A percentile compares a stretch with the other conserved stretches of the same genome.
phyloP scores from a whole-genome alignment of 2,329 filamentous ascomycete genomes.

The Chaetothyriales sp. region DNA sequence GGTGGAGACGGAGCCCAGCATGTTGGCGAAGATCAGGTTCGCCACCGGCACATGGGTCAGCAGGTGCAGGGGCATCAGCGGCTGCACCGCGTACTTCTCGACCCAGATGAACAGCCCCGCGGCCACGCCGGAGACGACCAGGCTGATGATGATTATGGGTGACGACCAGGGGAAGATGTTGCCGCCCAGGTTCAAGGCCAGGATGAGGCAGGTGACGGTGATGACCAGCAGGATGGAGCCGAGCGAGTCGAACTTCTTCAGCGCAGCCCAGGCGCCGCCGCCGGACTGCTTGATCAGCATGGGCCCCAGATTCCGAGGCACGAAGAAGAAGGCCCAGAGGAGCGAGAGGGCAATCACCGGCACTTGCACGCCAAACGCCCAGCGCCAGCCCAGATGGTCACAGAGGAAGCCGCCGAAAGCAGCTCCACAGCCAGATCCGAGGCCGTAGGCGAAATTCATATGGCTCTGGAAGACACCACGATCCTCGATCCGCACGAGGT shows the following conservation, averaged over 20 bases:
- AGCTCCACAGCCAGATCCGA: conserved; percentile 36
- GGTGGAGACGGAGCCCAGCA: conserved; percentile 28
- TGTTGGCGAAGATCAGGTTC: conserved; percentile 37
- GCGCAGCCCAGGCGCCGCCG: conserved; percentile 32
- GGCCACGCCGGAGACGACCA: conserved; percentile 33
- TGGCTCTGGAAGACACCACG: conserved; percentile 56
- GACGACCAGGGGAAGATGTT: conserved; percentile 49
- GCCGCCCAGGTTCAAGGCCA: conserved; percentile 49
- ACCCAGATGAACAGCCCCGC: conserved; percentile 39
- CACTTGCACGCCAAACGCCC: conserved; percentile 53
- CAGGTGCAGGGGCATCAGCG: conserved; percentile 46
- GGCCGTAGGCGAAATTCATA: conserved; percentile 46
- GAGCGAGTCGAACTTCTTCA: conserved; percentile 42
- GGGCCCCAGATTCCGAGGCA: conserved; percentile 34
- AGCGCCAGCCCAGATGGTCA: conserved; percentile 57
- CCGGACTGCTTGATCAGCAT: conserved; percentile 33
- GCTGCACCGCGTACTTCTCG: conserved; percentile 36
- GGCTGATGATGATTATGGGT: conserved; percentile 40
- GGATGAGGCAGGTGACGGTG: conserved; percentile 40
- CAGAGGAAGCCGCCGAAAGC: conserved; percentile 56
- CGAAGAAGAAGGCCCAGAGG: conserved; percentile 24
- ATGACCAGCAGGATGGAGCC: conserved; percentile 41
- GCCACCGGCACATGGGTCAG: conserved; percentile 37
- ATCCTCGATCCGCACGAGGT: conserved; percentile 57
- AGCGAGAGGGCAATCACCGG: conserved; percentile 36